Evolutionary conservation across 352 stramenopile genomes (phyloP).

Genomic region (Blastocystis sp.): DNA sequence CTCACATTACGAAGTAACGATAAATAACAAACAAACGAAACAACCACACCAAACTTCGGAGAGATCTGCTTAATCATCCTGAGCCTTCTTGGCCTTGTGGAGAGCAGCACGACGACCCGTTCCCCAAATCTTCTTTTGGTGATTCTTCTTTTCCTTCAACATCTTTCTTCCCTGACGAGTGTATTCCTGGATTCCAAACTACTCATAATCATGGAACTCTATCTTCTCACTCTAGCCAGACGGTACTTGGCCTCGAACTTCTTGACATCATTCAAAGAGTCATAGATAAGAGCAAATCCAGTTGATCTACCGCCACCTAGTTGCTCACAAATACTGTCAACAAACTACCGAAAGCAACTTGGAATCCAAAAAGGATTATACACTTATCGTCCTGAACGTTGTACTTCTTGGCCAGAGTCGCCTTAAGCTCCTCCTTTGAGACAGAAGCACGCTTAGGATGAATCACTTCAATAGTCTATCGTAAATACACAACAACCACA

Average conservation of each 20-base stretch:
- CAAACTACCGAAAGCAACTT: conserved; percentile 43
- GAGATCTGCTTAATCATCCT: conserved; percentile 45
- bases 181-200: conserved; percentile 55
- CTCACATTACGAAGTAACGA: background rate
- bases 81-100: conserved; percentile 64
- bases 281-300: conserved; percentile 61
- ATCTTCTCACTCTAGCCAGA: conserved; percentile 32
- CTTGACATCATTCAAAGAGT: conserved; percentile 48
- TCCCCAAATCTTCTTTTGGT: conserved; percentile 62
- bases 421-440: conserved; percentile 69
- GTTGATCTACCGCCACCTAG: conserved; percentile 38
- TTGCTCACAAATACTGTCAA: background rate
- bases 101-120: conserved; percentile 65
- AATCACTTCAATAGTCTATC: background rate
- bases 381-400: conserved; percentile 68
- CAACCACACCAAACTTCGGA: background rate
- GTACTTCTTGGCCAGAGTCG: conserved; percentile 58
- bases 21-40: background rate
- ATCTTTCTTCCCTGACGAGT: conserved; percentile 48
- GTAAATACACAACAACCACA: background rate
- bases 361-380: conserved; percentile 66
- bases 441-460: conserved; percentile 34
- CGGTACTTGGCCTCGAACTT: conserved; percentile 66
- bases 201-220: background rate
- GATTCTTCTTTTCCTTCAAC: conserved; percentile 66